A percentile compares a stretch with the other conserved stretches of the same genome.
These are phyloP conservation scores for Miscanthus lutarioriparius DNA, from an alignment of 176 grass and related monocot genomes.

Conservation along the genomic window DNA sequence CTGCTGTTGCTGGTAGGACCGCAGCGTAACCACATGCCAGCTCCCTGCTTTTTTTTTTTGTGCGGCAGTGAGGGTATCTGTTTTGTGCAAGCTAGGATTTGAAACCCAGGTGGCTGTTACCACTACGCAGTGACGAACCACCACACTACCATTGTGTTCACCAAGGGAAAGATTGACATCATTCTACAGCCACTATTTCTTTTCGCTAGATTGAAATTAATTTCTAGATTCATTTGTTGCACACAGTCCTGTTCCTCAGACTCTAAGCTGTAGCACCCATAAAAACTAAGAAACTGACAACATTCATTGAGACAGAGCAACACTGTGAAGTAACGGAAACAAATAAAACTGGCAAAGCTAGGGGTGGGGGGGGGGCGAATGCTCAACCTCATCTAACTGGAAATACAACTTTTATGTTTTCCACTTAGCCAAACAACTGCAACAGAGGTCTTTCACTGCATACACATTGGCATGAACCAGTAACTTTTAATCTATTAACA, in stretches of 20 bases:
- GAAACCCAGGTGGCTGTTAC: not conserved
- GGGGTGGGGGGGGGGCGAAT: not conserved
- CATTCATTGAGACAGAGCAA: not conserved
- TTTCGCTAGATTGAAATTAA: slow-evolving; percentile 4
- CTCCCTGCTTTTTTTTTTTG: not conserved
- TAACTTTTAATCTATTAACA: not conserved
- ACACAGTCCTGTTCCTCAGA: not conserved
- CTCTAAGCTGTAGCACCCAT: not conserved
- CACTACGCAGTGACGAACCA: not conserved
- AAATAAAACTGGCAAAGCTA: not conserved
- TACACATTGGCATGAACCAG: not conserved
- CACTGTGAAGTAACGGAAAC: not conserved
- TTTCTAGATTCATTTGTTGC: not conserved
- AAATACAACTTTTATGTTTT: not conserved
- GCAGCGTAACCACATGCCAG: not conserved
- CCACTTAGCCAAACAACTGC: not conserved
- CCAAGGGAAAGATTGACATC: not conserved
- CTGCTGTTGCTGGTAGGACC: not conserved
- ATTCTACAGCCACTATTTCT: not conserved
- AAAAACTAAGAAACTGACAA: not conserved
- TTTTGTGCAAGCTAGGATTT: not conserved
- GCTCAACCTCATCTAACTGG: not conserved
- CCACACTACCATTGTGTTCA: not conserved
- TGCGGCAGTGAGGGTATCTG: not conserved
- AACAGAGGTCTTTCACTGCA: not conserved